Evolutionary conservation across 2,329 filamentous ascomycete genomes (phyloP), one percentile per base, ranked within the genome.

Genomic region (Pseudopyrenochaeta lycopersici): DNA sequence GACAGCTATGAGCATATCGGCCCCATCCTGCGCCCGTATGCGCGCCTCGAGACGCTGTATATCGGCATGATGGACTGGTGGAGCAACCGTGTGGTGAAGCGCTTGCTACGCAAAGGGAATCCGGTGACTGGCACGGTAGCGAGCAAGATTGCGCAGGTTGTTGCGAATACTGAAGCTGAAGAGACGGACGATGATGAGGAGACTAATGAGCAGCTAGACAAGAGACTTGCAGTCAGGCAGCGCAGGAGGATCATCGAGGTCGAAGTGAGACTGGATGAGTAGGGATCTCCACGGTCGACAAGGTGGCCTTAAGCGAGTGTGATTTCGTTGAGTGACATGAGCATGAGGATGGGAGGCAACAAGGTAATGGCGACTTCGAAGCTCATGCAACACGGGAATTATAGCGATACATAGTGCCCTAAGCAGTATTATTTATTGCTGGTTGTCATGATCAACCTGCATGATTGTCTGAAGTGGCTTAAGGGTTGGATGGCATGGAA

Each of bases 151-250:
- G 36, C 14, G 33, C 14, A 6, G 5, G 20, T 33, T n/a, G 21
- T 58, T 3, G 35, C 20, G 33, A 45, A 50, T 36, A 46, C 49
- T 14, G 51, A 58, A 11, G 58, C 35, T 4, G 58, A 58, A 31
- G 55, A 58, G 40, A 58, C 51, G 29, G 55, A 53, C 18, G 55
- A 55, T 38, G 58, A 61, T 14, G 40, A 52, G 7, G 56, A 60
- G n/a, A 35, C 15, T 7, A 50, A 49, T 11, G 45, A 53, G 18
- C 10, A 38, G n/a, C 12, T 10, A 29, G 38, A 7, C 30, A 23
- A 14, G 32, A 50, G 53, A 17, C n/a, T 33, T 20, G 29, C 1
- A 21, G 35, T 42, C 7, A 40, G 48, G 5, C 21, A 29, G n/a
- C 31, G 27, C 12, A 52, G 46, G 38, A 58, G 48, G 35, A 41